Evolutionary conservation across 73 alveolate genomes (phyloP).

Genomic region (Paramecium sexaurelia): DNA sequence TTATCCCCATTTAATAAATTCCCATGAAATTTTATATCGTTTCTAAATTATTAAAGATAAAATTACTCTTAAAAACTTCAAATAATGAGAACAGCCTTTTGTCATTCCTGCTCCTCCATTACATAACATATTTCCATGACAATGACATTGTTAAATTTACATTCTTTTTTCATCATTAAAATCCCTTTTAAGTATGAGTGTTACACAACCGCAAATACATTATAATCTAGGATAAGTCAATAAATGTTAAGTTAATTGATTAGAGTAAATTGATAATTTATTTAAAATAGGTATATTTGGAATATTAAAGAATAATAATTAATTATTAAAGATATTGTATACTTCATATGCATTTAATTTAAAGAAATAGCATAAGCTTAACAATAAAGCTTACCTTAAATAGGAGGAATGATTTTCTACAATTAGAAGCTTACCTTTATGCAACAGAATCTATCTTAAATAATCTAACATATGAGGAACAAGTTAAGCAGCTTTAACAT

Average conservation of each 20-base stretch:
- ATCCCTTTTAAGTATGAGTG: slow-evolving; percentile 74
- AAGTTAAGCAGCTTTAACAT: slow-evolving; percentile 59
- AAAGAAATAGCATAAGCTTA: slow-evolving; percentile 81
- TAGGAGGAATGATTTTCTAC: slow-evolving; percentile 87
- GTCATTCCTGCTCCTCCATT: slow-evolving; percentile 87
- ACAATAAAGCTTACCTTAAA: slow-evolving; percentile 83
- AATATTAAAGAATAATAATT: not conserved
- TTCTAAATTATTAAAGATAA: slow-evolving; percentile 51
- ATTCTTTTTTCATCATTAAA: slow-evolving; percentile 74
- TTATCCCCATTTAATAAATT: slow-evolving; percentile 81
- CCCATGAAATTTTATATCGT: slow-evolving; percentile 71
- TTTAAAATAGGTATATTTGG: not conserved
- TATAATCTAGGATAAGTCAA: slow-evolving; percentile 78
- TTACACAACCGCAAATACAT: slow-evolving; percentile 84
- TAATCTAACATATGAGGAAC: slow-evolving; percentile 89
- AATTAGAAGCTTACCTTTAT: slow-evolving; percentile 91
- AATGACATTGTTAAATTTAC: slow-evolving; percentile 70
- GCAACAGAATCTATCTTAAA: slow-evolving; percentile 82
- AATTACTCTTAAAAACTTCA: slow-evolving; percentile 71
- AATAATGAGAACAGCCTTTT: slow-evolving; percentile 85
- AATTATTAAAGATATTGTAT: slow-evolving; percentile 67
- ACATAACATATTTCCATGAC: slow-evolving; percentile 75
- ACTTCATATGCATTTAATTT: slow-evolving; percentile 92
- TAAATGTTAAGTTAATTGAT: slow-evolving; percentile 62
- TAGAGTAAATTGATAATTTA: slow-evolving; percentile 34